phyloP scores from a whole-genome alignment of 2,329 filamentous ascomycete species.

The Trichoderma semiorbis region DNA sequence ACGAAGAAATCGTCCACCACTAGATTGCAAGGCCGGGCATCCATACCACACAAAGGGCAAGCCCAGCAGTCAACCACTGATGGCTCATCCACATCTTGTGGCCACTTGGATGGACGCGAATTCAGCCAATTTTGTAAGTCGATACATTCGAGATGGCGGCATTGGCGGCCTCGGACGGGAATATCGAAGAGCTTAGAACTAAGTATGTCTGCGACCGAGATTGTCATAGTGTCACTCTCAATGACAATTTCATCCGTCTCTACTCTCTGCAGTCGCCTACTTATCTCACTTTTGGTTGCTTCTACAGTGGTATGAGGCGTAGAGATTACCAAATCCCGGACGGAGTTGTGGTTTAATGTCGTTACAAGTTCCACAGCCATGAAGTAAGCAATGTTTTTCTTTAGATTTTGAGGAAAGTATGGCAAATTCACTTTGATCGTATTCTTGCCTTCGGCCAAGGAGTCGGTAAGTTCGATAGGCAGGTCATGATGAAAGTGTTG shows the following conservation, averaged over 20 bases:
- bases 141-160: constrained; percentile 82
- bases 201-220: constrained; percentile 67
- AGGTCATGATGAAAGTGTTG: constrained; percentile 71
- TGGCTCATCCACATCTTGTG: constrained; percentile 40
- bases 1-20: constrained; percentile 71
- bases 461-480: constrained; percentile 68
- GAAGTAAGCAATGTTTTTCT: constrained; percentile 40
- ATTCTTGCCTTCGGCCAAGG: constrained; percentile 59
- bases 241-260: constrained; percentile 59
- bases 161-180: constrained; percentile 68
- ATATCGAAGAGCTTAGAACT: constrained; percentile 60
- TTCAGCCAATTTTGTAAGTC: constrained; percentile 79
- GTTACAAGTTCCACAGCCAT: constrained; percentile 69
- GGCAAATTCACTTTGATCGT: constrained; percentile 51
- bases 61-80: constrained; percentile 70
- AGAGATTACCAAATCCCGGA: constrained; percentile 39
- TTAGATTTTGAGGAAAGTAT: constrained; percentile 27
- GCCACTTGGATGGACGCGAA: constrained; percentile 53
- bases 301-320: constrained; percentile 40
- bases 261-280: constrained; percentile 38
- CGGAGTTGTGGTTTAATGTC: constrained; percentile 45
- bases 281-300: constrained; percentile 57
- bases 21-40: constrained; percentile 71
- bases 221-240: constrained; percentile 49
- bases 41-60: constrained; percentile 77